phyloP scores from a whole-genome alignment of 2,329 filamentous ascomycete genomes.

The Colletotrichum sp. region DNA sequence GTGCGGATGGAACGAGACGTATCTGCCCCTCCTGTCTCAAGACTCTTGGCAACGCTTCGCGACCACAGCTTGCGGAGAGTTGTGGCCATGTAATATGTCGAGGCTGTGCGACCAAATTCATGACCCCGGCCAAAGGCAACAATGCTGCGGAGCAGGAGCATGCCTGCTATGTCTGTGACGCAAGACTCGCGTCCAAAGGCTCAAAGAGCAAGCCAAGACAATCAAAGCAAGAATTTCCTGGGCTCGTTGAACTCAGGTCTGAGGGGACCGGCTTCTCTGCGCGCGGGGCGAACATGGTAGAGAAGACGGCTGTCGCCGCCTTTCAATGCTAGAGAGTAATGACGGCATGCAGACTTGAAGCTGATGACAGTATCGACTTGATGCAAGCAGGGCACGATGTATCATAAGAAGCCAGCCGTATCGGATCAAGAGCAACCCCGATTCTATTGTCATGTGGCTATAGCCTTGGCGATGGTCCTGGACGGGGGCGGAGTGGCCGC shows the following conservation, averaged over 20 bases:
- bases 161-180: constrained; percentile 87
- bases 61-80: constrained; percentile 81
- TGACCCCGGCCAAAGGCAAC: constrained; percentile 59
- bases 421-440: not conserved
- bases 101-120: constrained; percentile 83
- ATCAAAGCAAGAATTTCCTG: constrained; percentile 65
- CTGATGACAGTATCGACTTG: not conserved
- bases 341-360: not conserved
- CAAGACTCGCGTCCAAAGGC: constrained; percentile 65
- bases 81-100: constrained; percentile 94
- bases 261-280: constrained; percentile 95
- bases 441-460: not conserved
- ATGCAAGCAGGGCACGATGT: not conserved
- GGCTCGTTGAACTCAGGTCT: constrained; percentile 78
- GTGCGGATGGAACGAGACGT: constrained; percentile 47
- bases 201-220: constrained; percentile 45
- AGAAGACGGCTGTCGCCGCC: constrained; percentile 72
- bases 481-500: not conserved
- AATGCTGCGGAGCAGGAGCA: constrained; percentile 48
- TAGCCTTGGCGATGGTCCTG: not conserved
- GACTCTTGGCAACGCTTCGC: constrained; percentile 79
- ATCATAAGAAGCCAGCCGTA: not conserved
- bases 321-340: constrained; percentile 72
- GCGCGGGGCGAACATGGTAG: constrained; percentile 82
- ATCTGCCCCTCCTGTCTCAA: constrained; percentile 89